Evolutionary conservation across 164 flowering plant species (phyloP).

Genomic region (Saururus chinensis): DNA sequence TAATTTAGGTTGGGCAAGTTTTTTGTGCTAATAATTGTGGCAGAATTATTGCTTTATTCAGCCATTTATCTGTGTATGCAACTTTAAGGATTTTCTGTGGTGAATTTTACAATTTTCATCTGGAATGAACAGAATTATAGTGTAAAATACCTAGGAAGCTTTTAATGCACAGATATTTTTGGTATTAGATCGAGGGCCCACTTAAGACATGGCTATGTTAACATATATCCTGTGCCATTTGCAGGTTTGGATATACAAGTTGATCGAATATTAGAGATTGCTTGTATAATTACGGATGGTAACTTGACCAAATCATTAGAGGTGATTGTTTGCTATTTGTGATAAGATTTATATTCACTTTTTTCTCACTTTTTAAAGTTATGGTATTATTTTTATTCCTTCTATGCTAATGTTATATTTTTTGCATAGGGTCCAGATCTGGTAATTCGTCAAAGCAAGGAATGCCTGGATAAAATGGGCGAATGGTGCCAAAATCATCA

Average conservation of each 20-base stretch:
- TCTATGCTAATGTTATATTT: background rate
- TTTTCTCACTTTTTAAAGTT: background rate
- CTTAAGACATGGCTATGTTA: background rate
- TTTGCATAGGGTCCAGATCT: conserved; percentile 83
- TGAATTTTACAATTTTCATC: too few relatives aligned
- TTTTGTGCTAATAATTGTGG: background rate
- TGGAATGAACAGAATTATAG: too few relatives aligned
- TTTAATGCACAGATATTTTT: too few relatives aligned
- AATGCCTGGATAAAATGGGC: conserved; percentile 83
- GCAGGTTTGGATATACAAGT: conserved; percentile 70
- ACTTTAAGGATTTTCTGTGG: background rate
- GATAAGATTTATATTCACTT: background rate
- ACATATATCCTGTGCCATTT: background rate
- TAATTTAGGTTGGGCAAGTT: background rate
- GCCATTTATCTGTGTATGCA: background rate
- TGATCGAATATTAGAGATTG: conserved; percentile 92
- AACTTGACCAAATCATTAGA: conserved; percentile 59
- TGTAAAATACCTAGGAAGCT: too few relatives aligned
- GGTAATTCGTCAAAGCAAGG: conserved; percentile 75
- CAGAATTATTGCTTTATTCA: background rate
- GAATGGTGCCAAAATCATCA: conserved; percentile 94
- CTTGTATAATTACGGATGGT: conserved; percentile 91
- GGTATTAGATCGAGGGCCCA: too few relatives aligned
- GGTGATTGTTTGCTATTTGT: conserved; percentile 25
- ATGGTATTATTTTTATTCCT: background rate